Base-by-base conservation (phyloP, 371 early-diverging fungal species). In the Rhizomucor pusillus region DNA sequence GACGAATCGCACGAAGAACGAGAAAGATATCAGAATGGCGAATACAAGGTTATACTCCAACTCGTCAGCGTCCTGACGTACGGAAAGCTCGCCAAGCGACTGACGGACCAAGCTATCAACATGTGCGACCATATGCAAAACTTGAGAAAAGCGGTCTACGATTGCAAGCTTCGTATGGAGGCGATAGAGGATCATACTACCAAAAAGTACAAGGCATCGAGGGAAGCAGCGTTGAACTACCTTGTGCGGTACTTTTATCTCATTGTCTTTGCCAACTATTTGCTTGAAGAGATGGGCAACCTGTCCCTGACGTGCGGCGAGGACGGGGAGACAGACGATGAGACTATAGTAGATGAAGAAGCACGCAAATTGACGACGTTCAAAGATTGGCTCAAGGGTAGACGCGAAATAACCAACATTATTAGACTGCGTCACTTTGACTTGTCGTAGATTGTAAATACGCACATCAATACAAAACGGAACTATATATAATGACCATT, bases 91-190 rank as follows among this genome's bases (percentile, higher is more conserved):
- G 84, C 88, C 16, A 91, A 90, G 60, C 71, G 73, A 23, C 50
- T 89, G 16, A 81, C 88, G n/a, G 91, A 91, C 52, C 61, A 63
- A 33, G 85, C 86, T 13, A 84, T 91, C 61, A 85, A 89, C 63
- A 65, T 75, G 44, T 89, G 86, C 57, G 82, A 84, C 39, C 90
- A 89, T 68, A 83, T 91, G 75, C 90, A 91, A 62, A 90, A 91
- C 54, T 55, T 91, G 50, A 68, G 89, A 29, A 73, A 63, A 22
- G 85, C 87, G 5, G 81, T 89, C n/a, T 81, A 80, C 39, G 86
- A 89, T 50, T 88, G 77, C 59, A 80, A 82, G 57, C 52, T 82
- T 14, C 66, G 86, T 7, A 51, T 86, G 36, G 80, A 80, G 45
- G 76, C 77, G 2, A 68, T 82, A 45, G 75, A 80, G 43, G 71